Conservation (phyloP, 73 alveolate genomes). For the Tetrahymena borealis region DNA sequence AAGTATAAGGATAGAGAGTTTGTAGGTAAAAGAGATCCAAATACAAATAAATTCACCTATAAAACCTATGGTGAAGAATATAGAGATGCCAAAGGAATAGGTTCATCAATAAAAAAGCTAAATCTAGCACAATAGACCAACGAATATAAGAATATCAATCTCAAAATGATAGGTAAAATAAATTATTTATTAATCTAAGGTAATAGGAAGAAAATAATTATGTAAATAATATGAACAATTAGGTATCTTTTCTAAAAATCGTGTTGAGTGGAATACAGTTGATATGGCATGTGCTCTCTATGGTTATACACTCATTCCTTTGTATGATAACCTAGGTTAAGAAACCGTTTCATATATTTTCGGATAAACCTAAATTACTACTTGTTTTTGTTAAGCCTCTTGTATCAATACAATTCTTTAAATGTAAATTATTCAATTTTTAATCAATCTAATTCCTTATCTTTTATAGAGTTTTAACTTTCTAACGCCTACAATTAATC, state of each 20-base stretch:
- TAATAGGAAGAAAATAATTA: background rate
- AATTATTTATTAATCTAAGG: background rate
- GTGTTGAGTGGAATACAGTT: slow-evolving; percentile 79
- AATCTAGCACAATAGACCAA: background rate
- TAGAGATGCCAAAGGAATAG: background rate
- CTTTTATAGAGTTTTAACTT: too few species aligned
- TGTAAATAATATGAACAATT: too few species aligned
- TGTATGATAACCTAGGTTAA: slow-evolving; percentile 40
- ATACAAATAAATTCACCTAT: background rate
- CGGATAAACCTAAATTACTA: slow-evolving; percentile 58
- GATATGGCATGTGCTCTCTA: slow-evolving; percentile 68
- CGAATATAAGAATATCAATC: slow-evolving; percentile 4
- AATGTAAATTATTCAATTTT: background rate
- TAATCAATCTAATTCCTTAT: background rate
- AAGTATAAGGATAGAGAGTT: background rate
- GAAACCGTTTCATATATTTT: slow-evolving; percentile 56
- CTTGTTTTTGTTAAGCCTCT: slow-evolving; percentile 50
- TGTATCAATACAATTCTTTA: slow-evolving; percentile 46
- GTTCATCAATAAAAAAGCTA: background rate
- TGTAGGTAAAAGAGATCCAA: background rate
- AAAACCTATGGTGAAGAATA: background rate
- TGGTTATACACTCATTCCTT: slow-evolving; percentile 68
- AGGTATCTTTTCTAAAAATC: slow-evolving; percentile 75
- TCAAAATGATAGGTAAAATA: slow-evolving; percentile 50
- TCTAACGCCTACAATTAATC: too few species aligned